A percentile compares a stretch with the other conserved stretches of the same genome.
Conservation (phyloP, 2,329 filamentous ascomycete species). For the Calonectria pteridis region DNA sequence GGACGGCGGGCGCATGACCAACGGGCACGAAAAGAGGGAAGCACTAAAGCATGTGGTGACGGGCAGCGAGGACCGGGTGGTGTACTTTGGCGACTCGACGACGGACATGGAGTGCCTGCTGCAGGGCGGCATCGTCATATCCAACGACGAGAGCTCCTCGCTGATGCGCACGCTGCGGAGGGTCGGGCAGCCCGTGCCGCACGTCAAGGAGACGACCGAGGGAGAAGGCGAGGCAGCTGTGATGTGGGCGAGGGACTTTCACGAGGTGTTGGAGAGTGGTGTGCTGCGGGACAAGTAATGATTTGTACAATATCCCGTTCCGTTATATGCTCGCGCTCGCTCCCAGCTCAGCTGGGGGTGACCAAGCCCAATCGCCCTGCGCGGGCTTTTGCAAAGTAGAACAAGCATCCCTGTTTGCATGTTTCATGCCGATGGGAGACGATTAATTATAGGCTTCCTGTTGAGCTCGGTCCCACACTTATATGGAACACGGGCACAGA, state of each 20-base stretch:
- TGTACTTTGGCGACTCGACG: constrained; percentile 71
- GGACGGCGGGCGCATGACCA: constrained; percentile 44
- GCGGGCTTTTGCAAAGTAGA: not conserved
- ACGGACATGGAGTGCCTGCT: constrained; percentile 69
- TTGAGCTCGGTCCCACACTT: not conserved
- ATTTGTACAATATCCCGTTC: not conserved
- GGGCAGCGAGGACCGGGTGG: constrained; percentile 40
- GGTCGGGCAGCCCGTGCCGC: constrained; percentile 53
- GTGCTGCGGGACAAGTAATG: constrained; percentile 32
- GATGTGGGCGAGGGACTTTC: constrained; percentile 59
- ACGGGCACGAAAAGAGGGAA: constrained; percentile 61
- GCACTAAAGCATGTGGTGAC: constrained; percentile 51
- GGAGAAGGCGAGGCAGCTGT: constrained; percentile 34
- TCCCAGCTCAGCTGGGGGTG: not conserved
- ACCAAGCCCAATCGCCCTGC: not conserved
- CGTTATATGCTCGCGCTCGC: not conserved
- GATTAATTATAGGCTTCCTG: not conserved
- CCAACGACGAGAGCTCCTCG: constrained; percentile 49
- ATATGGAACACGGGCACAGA: not conserved
- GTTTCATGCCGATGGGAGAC: not conserved
- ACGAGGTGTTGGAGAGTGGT: constrained; percentile 53
- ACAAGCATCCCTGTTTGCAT: no score
- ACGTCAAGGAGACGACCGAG: constrained; percentile 44
- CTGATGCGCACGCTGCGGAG: constrained; percentile 54
- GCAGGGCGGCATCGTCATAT: constrained; percentile 61